A percentile compares a stretch with the other conserved stretches of the same genome.
phyloP scores from a whole-genome alignment of 768 basidiomycete genomes.

The Leccinum aurantiacum region DNA sequence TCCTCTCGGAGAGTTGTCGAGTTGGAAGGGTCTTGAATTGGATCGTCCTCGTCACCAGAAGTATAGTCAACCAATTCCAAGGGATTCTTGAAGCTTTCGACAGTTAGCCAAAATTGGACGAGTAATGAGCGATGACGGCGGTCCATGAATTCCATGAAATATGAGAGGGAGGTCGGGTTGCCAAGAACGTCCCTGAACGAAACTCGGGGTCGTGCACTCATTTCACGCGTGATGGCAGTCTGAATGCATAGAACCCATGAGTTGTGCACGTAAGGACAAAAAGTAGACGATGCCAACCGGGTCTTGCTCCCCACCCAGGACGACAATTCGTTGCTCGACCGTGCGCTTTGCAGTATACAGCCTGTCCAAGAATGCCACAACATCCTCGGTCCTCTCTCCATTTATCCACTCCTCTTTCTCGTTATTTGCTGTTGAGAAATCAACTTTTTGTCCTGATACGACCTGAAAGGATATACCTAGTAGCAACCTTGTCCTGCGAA shows the following conservation, averaged over 20 bases:
- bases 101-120: constrained; percentile 96
- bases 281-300: constrained; percentile 41
- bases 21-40: constrained; percentile 54
- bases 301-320: constrained; percentile 71
- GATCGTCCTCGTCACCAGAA: constrained; percentile 60
- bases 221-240: constrained; percentile 45
- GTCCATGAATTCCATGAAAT: constrained; percentile 99
- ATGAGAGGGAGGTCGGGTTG: constrained; percentile 88
- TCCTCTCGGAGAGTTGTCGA: constrained; percentile 78
- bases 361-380: constrained; percentile 84
- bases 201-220: constrained; percentile 47
- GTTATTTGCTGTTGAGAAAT: constrained; percentile 59
- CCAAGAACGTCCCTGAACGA: constrained; percentile 77
- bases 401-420: constrained; percentile 89
- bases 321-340: constrained; percentile 81
- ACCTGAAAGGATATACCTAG: constrained; percentile 49
- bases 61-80: constrained; percentile 74
- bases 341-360: constrained; percentile 86
- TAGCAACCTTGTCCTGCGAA: constrained; percentile 71
- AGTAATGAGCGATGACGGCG: constrained; percentile 78
- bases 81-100: constrained; percentile 97
- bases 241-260: constrained; percentile 22
- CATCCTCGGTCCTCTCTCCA: constrained; percentile 79
- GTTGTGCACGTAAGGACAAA: background rate
- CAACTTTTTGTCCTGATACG: background rate